Base-by-base conservation (phyloP, 1,139 yeast genomes). In the Candida dubliniensis region DNA sequence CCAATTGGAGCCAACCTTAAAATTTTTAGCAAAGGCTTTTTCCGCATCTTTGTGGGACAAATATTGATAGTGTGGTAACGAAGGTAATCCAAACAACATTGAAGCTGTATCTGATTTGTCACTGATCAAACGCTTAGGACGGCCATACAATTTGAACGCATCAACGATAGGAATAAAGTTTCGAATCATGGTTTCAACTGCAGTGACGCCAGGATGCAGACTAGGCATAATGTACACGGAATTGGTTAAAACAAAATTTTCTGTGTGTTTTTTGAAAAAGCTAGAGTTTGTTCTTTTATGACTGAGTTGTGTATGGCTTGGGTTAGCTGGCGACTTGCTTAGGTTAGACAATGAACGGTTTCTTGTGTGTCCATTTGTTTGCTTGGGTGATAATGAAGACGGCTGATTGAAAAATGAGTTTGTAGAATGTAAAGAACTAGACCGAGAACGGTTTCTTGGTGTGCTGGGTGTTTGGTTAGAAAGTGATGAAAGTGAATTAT, bases 151-250 rank as follows among this genome's bases (percentile, higher is more conserved):
- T 53, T 68, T 73, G 61, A 77, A 79, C 6, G 79, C 64, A 56
- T 79, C 82, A 56, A 79, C 66, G 15, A 77, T 68, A 43, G 80
- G 82, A 38, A 79, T 69, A 45, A 74, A 67, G 54, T 76, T 67
- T 46, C 84, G 64, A 38, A 79, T 66, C 83, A 79, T 78, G 29
- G 80, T 79, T 57, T 79, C 84, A 25, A 74, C 64, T n/a, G 78
- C 77, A 34, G 67, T 64, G 10, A 79, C 83, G 11, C 82, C 81
- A 0, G 82, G 80, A 55, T 79, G 84, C 8, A 75, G 50, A 29
- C 68, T 69, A 2, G 84, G 84, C 69, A 79, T 76, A 48, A 79
- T 64, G 58, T 65, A 79, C 52, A 67, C 64, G 59, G 56, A 76
- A 55, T 61, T 61, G 43, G 70, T 67, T 40, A 53, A 62, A 27